Conservation (phyloP, 805 yeast species). For the Suhomyces xylopsoci region DNA sequence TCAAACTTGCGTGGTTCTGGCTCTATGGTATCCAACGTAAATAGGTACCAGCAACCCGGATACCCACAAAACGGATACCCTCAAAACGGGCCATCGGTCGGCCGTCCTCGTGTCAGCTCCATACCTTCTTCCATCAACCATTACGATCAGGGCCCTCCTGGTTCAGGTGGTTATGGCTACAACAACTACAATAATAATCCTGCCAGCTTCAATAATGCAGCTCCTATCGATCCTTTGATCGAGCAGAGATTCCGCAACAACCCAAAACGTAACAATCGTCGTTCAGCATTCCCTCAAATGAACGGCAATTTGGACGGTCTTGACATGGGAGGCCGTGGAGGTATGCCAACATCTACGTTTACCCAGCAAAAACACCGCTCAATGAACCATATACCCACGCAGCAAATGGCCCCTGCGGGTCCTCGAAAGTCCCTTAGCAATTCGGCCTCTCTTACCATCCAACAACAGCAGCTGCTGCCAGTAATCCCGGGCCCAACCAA, state of each 20-base stretch:
- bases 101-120: constrained; percentile 12
- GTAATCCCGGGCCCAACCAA: not conserved
- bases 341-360: constrained; percentile 40
- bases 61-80: constrained; percentile 14
- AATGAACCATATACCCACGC: constrained; percentile 4
- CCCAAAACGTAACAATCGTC: constrained; percentile 32
- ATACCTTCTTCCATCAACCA: constrained; percentile 11
- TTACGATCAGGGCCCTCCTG: constrained; percentile 9
- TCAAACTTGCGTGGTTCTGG: constrained; percentile 22
- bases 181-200: not conserved
- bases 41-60: constrained; percentile 8
- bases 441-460: not conserved
- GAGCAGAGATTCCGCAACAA: constrained; percentile 21
- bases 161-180: not conserved
- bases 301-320: constrained; percentile 28
- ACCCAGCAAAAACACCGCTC: constrained; percentile 10
- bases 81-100: constrained; percentile 10
- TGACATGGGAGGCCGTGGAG: constrained; percentile 47
- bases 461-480: not conserved
- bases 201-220: constrained; percentile 15
- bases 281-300: constrained; percentile 34
- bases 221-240: constrained; percentile 25
- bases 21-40: constrained; percentile 14
- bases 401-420: not conserved
- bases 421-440: not conserved